Percentiles rank a stretch among this genome's conserved stretches.
phyloP scores from a whole-genome alignment of 257 asterid species.

The Nyctanthes arbortristis region DNA sequence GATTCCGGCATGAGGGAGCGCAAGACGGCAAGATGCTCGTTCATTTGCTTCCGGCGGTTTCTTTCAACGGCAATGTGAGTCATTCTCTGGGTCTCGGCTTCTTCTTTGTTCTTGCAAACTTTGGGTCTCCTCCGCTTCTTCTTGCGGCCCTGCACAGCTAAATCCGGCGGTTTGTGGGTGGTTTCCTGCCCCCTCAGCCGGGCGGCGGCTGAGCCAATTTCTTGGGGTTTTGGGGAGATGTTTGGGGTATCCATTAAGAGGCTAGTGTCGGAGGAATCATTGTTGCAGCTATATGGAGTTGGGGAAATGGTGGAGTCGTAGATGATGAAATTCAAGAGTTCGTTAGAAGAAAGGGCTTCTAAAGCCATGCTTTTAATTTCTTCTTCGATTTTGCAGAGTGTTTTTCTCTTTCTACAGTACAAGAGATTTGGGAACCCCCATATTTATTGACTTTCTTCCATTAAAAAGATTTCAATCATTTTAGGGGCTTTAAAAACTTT shows the following conservation, averaged over 20 bases:
- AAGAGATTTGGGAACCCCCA: conserved; percentile 46
- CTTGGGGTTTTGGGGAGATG: conserved; percentile 32
- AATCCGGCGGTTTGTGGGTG: conserved; percentile 13
- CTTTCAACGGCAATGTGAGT: conserved; percentile 98
- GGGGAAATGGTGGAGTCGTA: conserved; percentile 47
- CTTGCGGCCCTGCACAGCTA: conserved; percentile 52
- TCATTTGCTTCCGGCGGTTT: conserved; percentile 89
- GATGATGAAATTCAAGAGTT: conserved; percentile 76
- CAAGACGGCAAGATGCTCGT: conserved; percentile 83
- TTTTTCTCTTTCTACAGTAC: conserved; percentile 38
- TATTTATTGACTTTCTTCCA: conserved; percentile 48
- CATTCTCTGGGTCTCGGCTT: conserved; percentile 93
- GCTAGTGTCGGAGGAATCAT: conserved; percentile 29
- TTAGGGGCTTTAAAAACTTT: conserved; percentile 53
- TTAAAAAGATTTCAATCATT: conserved; percentile 60
- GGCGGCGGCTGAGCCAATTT: conserved; percentile 15
- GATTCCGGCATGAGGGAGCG: conserved; percentile 98
- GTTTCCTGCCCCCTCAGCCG: conserved; percentile 22
- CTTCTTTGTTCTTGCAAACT: conserved; percentile 81
- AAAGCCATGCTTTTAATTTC: conserved; percentile 48
- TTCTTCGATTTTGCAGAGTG: conserved; percentile 6
- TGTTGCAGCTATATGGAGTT: conserved; percentile 35
- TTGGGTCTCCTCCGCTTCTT: conserved; percentile 74
- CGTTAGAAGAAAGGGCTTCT: conserved; percentile 75
- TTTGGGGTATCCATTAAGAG: too few relatives aligned